These are phyloP conservation scores for Trichocomaceae sp. DNA, from an alignment of 2,329 filamentous ascomycete genomes.

Conservation along the genomic window DNA sequence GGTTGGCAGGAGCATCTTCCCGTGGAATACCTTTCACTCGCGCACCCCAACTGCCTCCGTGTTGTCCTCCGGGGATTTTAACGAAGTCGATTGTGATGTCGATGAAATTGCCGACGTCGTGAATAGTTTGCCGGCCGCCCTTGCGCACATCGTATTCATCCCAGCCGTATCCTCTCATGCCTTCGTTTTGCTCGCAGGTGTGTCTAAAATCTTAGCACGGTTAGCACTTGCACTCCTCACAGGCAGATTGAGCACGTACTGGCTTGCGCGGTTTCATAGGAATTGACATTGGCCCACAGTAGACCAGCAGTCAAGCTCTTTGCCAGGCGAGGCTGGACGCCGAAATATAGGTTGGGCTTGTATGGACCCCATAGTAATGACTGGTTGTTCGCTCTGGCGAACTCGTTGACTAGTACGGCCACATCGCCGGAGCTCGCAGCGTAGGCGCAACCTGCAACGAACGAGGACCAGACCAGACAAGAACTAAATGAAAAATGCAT, in stretches of 20 bases:
- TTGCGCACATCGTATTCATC: conserved; percentile 88
- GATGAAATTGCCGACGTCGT: conserved; percentile 79
- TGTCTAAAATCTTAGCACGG: conserved; percentile 63
- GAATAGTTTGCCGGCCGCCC: conserved; percentile 83
- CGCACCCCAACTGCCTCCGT: conserved; percentile 89
- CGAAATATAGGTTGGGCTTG: conserved; percentile 89
- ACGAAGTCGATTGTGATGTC: conserved; percentile 91
- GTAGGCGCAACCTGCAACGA: conserved; percentile 24
- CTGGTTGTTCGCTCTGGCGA: conserved; percentile 57
- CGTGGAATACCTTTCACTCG: conserved; percentile 76
- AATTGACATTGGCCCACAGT: conserved; percentile 82
- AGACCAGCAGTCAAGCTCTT: conserved; percentile 75
- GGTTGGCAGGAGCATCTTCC: conserved; percentile 57
- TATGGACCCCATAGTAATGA: conserved; percentile 95
- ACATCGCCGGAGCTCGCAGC: conserved; percentile 27
- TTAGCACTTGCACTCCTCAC: background rate
- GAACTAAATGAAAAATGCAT: conserved; percentile 27
- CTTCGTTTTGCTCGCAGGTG: conserved; percentile 92
- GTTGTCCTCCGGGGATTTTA: conserved; percentile 76
- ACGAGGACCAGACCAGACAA: conserved; percentile 22
- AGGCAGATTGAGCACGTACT: conserved; percentile 49
- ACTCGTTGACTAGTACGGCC: conserved; percentile 33
- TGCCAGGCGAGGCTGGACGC: conserved; percentile 72
- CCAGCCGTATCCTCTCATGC: conserved; percentile 95
- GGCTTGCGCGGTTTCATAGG: conserved; percentile 65